These are phyloP conservation scores for Ceratocystis eucalypticola DNA, from an alignment of 2,329 filamentous ascomycete species.

Conservation along the genomic window DNA sequence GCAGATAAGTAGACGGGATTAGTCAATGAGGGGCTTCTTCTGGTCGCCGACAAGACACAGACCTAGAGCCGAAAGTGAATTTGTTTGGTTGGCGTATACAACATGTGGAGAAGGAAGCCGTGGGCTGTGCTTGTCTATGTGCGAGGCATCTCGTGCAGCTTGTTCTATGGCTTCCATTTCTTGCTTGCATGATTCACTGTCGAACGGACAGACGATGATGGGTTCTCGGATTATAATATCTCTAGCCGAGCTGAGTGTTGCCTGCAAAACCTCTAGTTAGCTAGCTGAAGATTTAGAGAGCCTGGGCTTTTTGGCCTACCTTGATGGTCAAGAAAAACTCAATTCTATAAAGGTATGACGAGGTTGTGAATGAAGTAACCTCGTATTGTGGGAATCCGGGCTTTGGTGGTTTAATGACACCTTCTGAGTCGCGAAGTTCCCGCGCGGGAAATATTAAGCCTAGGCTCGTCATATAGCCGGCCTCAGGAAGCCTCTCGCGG, in stretches of 20 bases:
- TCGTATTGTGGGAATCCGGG: constrained; percentile 80
- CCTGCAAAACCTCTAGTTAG: constrained; percentile 49
- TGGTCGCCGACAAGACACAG: constrained; percentile 50
- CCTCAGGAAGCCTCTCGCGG: constrained; percentile 73
- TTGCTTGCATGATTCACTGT: constrained; percentile 90
- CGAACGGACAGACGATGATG: constrained; percentile 89
- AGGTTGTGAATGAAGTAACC: constrained; percentile 83
- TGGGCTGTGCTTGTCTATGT: constrained; percentile 77
- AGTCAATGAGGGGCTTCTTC: constrained; percentile 54
- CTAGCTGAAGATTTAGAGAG: constrained; percentile 16
- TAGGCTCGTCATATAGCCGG: constrained; percentile 84
- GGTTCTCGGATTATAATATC: constrained; percentile 83
- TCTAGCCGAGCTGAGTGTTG: constrained; percentile 58
- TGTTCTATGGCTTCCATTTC: constrained; percentile 98
- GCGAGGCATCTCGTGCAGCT: constrained; percentile 80
- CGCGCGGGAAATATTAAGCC: constrained; percentile 83
- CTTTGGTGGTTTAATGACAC: constrained; percentile 72
- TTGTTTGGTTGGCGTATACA: constrained; percentile 60
- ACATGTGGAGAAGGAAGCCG: constrained; percentile 84
- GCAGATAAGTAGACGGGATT: neutral
- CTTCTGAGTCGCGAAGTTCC: constrained; percentile 74
- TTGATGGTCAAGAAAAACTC: constrained; percentile 94
- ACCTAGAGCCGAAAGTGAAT: constrained; percentile 47
- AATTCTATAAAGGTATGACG: constrained; percentile 90
- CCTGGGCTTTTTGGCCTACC: constrained; percentile 38